Base-by-base conservation (phyloP, 345 rosid species). In the Gossypium stocksii region DNA sequence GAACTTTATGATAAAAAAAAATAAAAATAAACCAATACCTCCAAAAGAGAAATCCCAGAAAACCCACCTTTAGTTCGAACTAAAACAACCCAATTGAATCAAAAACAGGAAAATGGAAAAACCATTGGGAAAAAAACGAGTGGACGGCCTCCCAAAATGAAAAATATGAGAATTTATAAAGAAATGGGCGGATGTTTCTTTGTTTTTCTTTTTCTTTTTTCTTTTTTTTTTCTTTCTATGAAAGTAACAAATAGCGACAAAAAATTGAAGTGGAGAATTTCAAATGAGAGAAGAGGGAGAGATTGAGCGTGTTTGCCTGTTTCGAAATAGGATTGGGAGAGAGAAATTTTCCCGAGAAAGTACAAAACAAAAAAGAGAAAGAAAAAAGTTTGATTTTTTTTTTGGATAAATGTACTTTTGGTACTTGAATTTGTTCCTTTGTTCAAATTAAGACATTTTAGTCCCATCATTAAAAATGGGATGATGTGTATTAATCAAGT, bases 291-390 rank as follows among this genome's bases (percentile, higher is more conserved):
- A 34, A 34, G 71, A 46, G 77, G 2, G 51, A 45, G 14, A 2
- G 49, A 45, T 9, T 8, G 49, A 45, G 49, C 10, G 49, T 45
- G 49, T 45, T 45, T 46, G 51, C 51, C 51, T 8, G 34, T 2
- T 66, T 54, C 19, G 49, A 51, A 66, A 19, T 34, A 11, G 53
- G 58, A 62, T 16, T 44, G 62, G 14, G 86, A 76, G 77, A 84
- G 84, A 81, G 82, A 83, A 45, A 72, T 64, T 79, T 85, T 74
- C 85, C 87, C 85, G 86, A 78, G 83, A 87, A 83, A 86, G 82
- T 84, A 87, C 90, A 83, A 84, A 82, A 86, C 70, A 73, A 0
- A 58, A 81, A 48, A 9, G 51, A 46, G 14, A 11, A 46, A 46
- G 13, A 12, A 12, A 46, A 46, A 13, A 5, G n/a, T 27, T 14